Evolutionary conservation across 2,329 filamentous ascomycete species (phyloP).

Genomic region (Fragosphaeria purpurea): DNA sequence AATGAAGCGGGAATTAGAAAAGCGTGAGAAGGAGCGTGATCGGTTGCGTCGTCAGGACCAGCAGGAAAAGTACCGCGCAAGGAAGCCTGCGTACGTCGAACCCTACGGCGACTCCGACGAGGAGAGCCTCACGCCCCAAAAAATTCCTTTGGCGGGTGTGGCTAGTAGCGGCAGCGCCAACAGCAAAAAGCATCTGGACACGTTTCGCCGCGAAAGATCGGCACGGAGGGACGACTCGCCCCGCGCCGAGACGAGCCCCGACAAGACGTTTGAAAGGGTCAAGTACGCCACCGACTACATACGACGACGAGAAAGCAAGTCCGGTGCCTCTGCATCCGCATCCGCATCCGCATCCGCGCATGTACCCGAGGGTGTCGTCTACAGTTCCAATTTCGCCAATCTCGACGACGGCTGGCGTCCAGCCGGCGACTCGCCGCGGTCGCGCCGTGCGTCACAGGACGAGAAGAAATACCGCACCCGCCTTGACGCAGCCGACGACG

Average conservation of each 20-base stretch:
- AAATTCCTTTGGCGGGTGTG: slow-evolving; percentile 13
- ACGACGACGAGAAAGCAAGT: slow-evolving; percentile 11
- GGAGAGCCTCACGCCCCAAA: slow-evolving; percentile 15
- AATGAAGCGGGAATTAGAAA: slow-evolving; percentile 14
- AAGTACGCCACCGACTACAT: slow-evolving; percentile 15
- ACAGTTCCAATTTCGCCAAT: slow-evolving; percentile 11
- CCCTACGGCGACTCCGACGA: slow-evolving; percentile 17
- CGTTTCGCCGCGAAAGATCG: slow-evolving; percentile 13
- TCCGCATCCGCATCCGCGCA: neutral
- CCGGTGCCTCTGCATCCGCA: neutral
- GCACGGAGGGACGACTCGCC: slow-evolving; percentile 8
- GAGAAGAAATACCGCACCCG: slow-evolving; percentile 8
- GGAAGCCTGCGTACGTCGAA: slow-evolving; percentile 18
- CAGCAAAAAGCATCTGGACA: slow-evolving; percentile 20
- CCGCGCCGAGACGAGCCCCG: neutral
- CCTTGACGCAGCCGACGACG: neutral
- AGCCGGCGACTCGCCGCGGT: neutral
- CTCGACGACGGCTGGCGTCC: slow-evolving; percentile 10
- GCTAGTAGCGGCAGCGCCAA: slow-evolving; percentile 7
- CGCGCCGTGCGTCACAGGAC: slow-evolving; percentile 13
- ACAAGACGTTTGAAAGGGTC: slow-evolving; percentile 11
- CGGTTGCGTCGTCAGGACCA: slow-evolving; percentile 15
- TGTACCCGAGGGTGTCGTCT: neutral
- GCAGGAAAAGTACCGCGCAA: slow-evolving; percentile 19
- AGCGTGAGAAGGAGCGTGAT: slow-evolving; percentile 23